phyloP scores from a whole-genome alignment of 257 asterid genomes.

The Galeopsis tetrahit region DNA sequence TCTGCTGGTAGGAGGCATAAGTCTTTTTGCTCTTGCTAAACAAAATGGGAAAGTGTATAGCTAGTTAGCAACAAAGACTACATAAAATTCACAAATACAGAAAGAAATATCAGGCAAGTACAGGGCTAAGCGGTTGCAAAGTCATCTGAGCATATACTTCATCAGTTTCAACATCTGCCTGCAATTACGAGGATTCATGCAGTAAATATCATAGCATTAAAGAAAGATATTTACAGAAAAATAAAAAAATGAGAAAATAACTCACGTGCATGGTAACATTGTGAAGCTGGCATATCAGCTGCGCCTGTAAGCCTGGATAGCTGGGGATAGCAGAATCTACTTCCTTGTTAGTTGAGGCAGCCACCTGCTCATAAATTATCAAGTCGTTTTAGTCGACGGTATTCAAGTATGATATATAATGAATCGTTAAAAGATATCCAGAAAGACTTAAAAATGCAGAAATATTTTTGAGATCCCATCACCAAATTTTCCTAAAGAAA shows the following conservation, averaged over 20 bases:
- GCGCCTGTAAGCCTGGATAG: constrained; percentile 83
- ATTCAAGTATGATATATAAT: constrained; percentile 8
- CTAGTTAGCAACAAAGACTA: constrained; percentile 17
- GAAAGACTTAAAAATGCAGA: not conserved
- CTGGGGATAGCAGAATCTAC: constrained; percentile 72
- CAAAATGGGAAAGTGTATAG: constrained; percentile 22
- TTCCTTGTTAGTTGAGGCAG: constrained; percentile 90
- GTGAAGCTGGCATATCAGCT: constrained; percentile 88
- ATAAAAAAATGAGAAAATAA: not conserved
- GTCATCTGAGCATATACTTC: constrained; percentile 94
- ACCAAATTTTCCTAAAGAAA: constrained; percentile 8
- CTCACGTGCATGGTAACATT: constrained; percentile 89
- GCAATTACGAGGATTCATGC: constrained; percentile 37
- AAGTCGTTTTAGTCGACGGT: constrained; percentile 3
- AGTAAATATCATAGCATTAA: constrained; percentile 4
- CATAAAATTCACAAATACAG: constrained; percentile 25
- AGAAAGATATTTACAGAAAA: not conserved
- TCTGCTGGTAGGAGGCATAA: constrained; percentile 73
- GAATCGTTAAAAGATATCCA: not conserved
- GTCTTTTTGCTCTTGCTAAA: constrained; percentile 87
- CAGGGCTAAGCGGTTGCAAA: constrained; percentile 78
- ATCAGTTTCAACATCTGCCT: constrained; percentile 92
- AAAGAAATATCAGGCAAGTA: constrained; percentile 35
- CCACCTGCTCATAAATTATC: constrained; percentile 51
- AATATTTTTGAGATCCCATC: not conserved